A percentile compares a stretch with the other conserved stretches of the same genome.
phyloP scores from a whole-genome alignment of 495 filamentous ascomycete species.

The Neurospora sublineolata region DNA sequence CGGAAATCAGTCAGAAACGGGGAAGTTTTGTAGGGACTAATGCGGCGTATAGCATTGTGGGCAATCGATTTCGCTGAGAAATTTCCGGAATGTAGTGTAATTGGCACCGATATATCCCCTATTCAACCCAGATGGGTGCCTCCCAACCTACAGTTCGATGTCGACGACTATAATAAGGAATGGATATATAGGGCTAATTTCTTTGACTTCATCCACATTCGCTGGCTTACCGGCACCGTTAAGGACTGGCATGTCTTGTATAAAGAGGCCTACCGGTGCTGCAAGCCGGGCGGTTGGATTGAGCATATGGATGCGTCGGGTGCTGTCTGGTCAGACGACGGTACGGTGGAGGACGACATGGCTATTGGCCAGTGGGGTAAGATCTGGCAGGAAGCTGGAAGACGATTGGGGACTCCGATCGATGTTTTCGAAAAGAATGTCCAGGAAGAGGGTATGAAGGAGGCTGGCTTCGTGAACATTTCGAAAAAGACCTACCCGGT shows the following conservation, averaged over 20 bases:
- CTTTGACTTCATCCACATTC: constrained; percentile 53
- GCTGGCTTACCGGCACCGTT: constrained; percentile 39
- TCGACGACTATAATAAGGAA: constrained; percentile 37
- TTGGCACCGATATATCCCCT: constrained; percentile 56
- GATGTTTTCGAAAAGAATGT: constrained; percentile 16
- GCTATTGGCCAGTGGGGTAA: constrained; percentile 13
- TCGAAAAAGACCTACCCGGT: neutral
- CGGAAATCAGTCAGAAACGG: neutral
- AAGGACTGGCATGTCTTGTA: constrained; percentile 38
- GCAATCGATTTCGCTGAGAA: constrained; percentile 36
- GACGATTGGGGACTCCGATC: constrained; percentile 6
- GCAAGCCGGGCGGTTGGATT: constrained; percentile 17
- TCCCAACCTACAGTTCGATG: constrained; percentile 38
- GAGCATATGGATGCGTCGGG: constrained; percentile 17
- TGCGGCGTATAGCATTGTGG: constrained; percentile 23
- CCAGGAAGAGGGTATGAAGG: constrained; percentile 26
- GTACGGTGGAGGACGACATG: constrained; percentile 1
- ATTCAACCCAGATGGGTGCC: constrained; percentile 42
- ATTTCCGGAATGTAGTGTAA: constrained; percentile 39
- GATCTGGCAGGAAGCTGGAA: constrained; percentile 10
- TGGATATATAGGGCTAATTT: constrained; percentile 34
- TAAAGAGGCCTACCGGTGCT: constrained; percentile 21
- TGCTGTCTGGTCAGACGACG: constrained; percentile 11
- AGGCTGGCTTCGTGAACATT: neutral
- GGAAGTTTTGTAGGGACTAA: neutral